Evolutionary conservation across 179 eudicot genomes (phyloP).

Genomic region (Spergularia azorica): DNA sequence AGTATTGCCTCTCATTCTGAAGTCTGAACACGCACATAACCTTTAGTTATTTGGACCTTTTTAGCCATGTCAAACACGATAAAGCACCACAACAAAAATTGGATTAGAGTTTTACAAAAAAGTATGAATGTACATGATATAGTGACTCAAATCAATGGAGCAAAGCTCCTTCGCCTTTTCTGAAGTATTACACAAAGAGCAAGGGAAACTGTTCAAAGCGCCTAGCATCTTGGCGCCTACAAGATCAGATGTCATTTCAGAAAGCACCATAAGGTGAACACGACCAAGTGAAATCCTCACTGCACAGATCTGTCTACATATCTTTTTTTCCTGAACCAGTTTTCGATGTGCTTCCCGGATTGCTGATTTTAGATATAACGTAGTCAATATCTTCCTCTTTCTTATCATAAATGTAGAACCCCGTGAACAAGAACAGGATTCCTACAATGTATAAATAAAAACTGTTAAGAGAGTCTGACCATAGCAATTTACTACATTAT

Average conservation of each 20-base stretch:
- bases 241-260: neutral
- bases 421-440: constrained; percentile 50
- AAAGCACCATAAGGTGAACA: neutral
- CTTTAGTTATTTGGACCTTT: too few relatives aligned
- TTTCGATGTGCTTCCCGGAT: constrained; percentile 44
- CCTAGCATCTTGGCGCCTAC: neutral
- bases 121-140: too few relatives aligned
- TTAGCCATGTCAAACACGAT: too few relatives aligned
- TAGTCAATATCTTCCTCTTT: constrained; percentile 73
- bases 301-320: constrained; percentile 8
- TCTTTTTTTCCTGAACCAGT: constrained; percentile 21
- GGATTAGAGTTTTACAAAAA: too few relatives aligned
- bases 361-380: constrained; percentile 33
- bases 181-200: neutral
- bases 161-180: neutral
- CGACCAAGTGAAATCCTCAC: neutral
- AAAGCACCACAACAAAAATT: too few relatives aligned
- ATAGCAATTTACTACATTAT: constrained; percentile 5
- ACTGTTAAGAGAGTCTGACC: neutral
- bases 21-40: too few relatives aligned
- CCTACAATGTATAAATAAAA: constrained; percentile 40
- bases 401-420: constrained; percentile 71
- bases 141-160: too few relatives aligned
- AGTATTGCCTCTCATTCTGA: too few relatives aligned
- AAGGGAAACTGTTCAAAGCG: neutral